Base-by-base conservation (phyloP, 495 filamentous ascomycete genomes). In the Aspergillus leporis region DNA sequence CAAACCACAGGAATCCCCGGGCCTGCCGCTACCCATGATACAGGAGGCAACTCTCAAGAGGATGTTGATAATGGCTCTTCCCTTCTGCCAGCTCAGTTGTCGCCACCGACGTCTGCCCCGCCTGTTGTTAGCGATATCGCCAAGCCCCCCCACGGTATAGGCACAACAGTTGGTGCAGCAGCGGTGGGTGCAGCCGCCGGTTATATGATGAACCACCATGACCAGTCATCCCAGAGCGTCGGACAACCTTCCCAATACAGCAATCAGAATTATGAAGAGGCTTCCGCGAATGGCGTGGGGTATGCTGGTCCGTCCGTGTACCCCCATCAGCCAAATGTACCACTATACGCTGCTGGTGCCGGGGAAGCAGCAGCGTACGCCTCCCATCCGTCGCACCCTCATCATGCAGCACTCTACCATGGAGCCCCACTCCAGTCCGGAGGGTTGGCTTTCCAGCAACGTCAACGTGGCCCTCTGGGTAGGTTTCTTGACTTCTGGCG, bases 401-500 rank as follows among this genome's bases (percentile, higher is more conserved):
- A 66, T 56, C 63, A 65, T 53, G 62, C 63, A 25, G 59, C 61
- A 0, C 7, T 64, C 10, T 58, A 66, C 28, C 66, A 68, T 46
- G 59, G 53, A 22, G 49, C 62, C 5, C 62, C 66, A 4, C 59
- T 65, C n/a, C 62, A 66, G 48, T 61, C 62, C 2, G 73, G 70
- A 47, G 67, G 64, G 5, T 68, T 80, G 59, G 80, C 75, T 36
- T 72, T 81, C 49, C 71, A 74, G 51, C 75, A 77, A 43, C 76
- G 72, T 18, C 83, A 82, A 31, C 74, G 74, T 30, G 83, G 83
- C 3, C 81, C 86, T 5, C 62, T 89, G 8, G 73, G 72, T 36
- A 83, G 79, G 40, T 74, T 88, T 34, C 74, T 85, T 18, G 81
- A 87, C 58, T 88, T 87, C 63, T 87, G 85, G 81, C 82, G 81